Evolutionary conservation across 495 filamentous ascomycete species (phyloP), one percentile per base, ranked within the genome.

Genomic region (Xylaria palmicola): DNA sequence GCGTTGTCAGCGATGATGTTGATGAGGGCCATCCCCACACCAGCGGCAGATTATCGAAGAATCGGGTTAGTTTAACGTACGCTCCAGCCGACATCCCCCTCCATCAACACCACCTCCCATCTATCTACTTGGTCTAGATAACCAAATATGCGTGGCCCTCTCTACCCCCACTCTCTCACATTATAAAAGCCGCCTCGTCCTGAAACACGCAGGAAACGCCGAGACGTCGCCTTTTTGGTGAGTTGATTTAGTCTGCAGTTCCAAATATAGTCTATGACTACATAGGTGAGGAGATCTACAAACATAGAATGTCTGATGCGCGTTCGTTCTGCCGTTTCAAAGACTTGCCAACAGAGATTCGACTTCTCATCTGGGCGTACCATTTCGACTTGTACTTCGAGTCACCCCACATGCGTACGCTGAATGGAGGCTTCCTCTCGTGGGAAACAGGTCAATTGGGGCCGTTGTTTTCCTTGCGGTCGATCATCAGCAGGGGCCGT

Each of bases 401-500:
- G 17, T 9, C 45, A 6, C 34, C 57, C 5, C 37, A 19, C 3
- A 40, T 44, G 3, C 45, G 32, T 36, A 60, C 47, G 8, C 26
- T 60, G 12, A 60, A 60, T 20, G 47, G 57, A 10, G 57, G 47
- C 5, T 60, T 22, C 20, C 48, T 60, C 15, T 43, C 57, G 10
- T 50, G 36, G 36, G 27, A 51, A 1, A 43, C 36, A 1, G 44
- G 24, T 30, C 43, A 37, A 29, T 19, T 36, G n/a, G 44, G 49
- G 20, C 43, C 56, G n/a, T 24, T 60, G 27, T 40, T 36, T 0
- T 52, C 47, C 29, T 22, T 60, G 24, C 57, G 47, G 6, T 30
- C 39, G 6, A 44, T 49, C 26, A 60, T 13, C 5, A 41, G 13
- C 19, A 41, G 48, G 19, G 47, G 57, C 19, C 57, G 57, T 34